Evolutionary conservation across 352 stramenopile species (phyloP).

Genomic region (Phytophthora crassamura): DNA sequence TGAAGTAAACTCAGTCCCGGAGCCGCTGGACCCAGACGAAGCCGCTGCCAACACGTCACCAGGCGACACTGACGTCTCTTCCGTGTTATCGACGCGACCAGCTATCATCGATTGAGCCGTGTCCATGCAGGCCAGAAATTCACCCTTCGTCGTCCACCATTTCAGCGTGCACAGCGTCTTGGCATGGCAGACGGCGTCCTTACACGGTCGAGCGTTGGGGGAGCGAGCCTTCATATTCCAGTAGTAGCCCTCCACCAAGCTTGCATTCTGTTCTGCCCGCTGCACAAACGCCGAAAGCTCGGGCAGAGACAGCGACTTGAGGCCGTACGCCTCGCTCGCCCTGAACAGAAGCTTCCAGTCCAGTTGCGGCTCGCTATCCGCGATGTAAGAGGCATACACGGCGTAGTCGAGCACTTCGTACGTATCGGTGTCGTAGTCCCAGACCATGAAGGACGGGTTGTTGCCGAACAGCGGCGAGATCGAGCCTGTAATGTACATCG

Average conservation of each 20-base stretch:
- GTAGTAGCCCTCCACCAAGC: conserved; percentile 77
- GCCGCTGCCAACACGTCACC: conserved; percentile 4
- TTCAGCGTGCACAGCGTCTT: conserved; percentile 81
- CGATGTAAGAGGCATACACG: conserved; percentile 81
- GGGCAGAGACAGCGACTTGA: conserved; percentile 53
- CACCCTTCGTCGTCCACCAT: conserved; percentile 81
- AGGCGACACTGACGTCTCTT: conserved; percentile 6
- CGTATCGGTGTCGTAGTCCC: conserved; percentile 76
- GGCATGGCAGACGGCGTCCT: conserved; percentile 50
- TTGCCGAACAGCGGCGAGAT: conserved; percentile 93
- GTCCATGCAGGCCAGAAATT: conserved; percentile 75
- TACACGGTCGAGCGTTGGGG: conserved; percentile 52
- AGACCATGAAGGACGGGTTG: conserved; percentile 93
- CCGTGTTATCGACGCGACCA: not conserved
- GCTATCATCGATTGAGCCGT: conserved; percentile 23
- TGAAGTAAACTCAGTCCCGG: conserved; percentile 9
- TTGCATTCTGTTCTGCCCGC: conserved; percentile 54
- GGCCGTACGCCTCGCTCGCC: conserved; percentile 63
- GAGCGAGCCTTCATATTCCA: conserved; percentile 88
- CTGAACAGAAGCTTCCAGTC: conserved; percentile 69
- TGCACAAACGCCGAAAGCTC: conserved; percentile 55
- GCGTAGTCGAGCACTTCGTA: conserved; percentile 83
- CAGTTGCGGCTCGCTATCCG: conserved; percentile 51
- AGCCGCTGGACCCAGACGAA: conserved; percentile 16
- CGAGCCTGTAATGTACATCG: conserved; percentile 85